phyloP scores from a whole-genome alignment of 2,329 filamentous ascomycete genomes.

The Penicillium fuscoglaucum region DNA sequence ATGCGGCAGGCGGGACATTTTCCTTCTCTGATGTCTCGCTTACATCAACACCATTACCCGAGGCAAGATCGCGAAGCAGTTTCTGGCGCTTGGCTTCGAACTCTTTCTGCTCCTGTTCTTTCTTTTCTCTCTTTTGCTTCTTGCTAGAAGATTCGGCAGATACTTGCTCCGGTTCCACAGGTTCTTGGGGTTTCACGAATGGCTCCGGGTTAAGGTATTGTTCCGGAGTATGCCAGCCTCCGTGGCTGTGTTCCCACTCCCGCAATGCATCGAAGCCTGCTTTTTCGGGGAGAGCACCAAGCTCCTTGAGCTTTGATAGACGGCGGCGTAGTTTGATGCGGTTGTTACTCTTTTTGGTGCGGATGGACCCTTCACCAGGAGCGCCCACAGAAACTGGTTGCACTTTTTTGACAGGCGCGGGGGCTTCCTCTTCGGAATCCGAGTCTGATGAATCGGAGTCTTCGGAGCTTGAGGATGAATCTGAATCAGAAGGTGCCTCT shows the following conservation, averaged over 20 bases:
- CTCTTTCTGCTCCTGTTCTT: slow-evolving; percentile 39
- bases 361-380: slow-evolving; percentile 51
- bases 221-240: slow-evolving; percentile 27
- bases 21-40: slow-evolving; percentile 34
- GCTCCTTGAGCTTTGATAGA: slow-evolving; percentile 54
- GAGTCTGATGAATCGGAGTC: slow-evolving; percentile 41
- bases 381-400: slow-evolving; percentile 31
- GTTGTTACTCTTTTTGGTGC: slow-evolving; percentile 58
- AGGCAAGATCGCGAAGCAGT: slow-evolving; percentile 53
- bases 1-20: slow-evolving; percentile 26
- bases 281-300: slow-evolving; percentile 52
- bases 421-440: slow-evolving; percentile 26
- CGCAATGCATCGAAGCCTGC: slow-evolving; percentile 54
- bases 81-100: slow-evolving; percentile 55
- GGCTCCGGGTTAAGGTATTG: background rate
- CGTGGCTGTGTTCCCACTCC: slow-evolving; percentile 35
- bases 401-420: slow-evolving; percentile 14
- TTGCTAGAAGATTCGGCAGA: slow-evolving; percentile 6
- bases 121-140: slow-evolving; percentile 24
- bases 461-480: slow-evolving; percentile 26
- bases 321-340: slow-evolving; percentile 53
- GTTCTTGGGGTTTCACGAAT: background rate
- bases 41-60: slow-evolving; percentile 54
- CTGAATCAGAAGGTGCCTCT: slow-evolving; percentile 13
- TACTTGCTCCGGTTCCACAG: background rate